A percentile compares a stretch with the other conserved stretches of the same genome.
phyloP scores from a whole-genome alignment of 129 eudicot genomes.

The Chrysanthemum lavandulifolium region DNA sequence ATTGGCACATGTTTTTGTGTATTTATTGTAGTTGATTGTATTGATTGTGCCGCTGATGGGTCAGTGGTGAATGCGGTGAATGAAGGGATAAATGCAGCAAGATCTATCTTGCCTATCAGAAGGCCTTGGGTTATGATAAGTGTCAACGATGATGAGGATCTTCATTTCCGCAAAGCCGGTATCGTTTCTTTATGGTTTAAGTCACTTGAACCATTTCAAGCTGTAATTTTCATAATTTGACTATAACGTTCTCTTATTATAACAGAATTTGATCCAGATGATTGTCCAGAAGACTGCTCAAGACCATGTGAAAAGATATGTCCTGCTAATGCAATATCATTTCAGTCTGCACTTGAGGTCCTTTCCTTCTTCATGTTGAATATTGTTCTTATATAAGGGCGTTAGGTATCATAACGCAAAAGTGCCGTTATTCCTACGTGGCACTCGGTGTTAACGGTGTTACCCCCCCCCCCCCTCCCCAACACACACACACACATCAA shows the following conservation, averaged over 20 bases:
- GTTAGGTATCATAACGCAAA: too few relatives aligned
- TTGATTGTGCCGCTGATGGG: constrained; percentile 98
- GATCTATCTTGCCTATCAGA: constrained; percentile 57
- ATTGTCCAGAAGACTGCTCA: constrained; percentile 82
- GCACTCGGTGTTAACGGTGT: too few relatives aligned
- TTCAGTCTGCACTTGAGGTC: constrained; percentile 37
- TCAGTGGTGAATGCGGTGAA: constrained; percentile 86
- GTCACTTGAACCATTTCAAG: not conserved
- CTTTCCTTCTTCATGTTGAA: constrained; percentile 10
- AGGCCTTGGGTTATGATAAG: constrained; percentile 99
- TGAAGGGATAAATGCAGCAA: constrained; percentile 85
- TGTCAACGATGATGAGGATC: constrained; percentile 93
- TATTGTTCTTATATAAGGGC: not conserved
- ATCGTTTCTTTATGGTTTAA: constrained; percentile 9
- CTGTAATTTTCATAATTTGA: not conserved
- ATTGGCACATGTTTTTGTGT: constrained; percentile 4
- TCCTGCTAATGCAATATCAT: constrained; percentile 81
- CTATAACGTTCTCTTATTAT: constrained; percentile 22
- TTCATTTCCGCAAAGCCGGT: constrained; percentile 99
- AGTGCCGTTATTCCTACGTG: too few relatives aligned
- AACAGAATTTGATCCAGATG: constrained; percentile 85
- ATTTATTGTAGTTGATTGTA: constrained; percentile 70
- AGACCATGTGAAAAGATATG: constrained; percentile 87
- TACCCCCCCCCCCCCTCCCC: too few relatives aligned
- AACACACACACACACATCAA: too few relatives aligned